Evolutionary conservation across 116 monocot species (phyloP), one percentile per base, ranked within the genome.

Genomic region (Iris pallida): DNA sequence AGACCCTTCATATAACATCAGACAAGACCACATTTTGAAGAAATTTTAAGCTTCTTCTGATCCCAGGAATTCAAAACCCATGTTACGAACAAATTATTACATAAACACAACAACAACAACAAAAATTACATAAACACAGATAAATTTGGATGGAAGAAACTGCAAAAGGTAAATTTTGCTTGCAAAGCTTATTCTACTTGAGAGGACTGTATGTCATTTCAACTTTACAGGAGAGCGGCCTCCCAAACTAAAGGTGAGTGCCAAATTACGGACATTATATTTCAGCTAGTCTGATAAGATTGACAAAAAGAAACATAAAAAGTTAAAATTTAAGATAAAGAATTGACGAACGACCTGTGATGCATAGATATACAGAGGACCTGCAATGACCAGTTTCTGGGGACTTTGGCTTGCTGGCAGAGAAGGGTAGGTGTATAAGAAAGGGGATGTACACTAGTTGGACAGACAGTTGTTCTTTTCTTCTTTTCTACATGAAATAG

Each of bases 401-500:
- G n/a, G 3, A 13, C 13, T 13, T 51, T 51, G n/a, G n/a, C 13
- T 51, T 9, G 13, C 13, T 51, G 49, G 11, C 7, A 7, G 7
- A 7, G 7, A 9, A 13, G 49, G 11, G 13, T 51, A 9, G 49
- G 11, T 51, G 49, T 51, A 51, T 51, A 51, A 51, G 49, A 13
- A 51, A 51, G 11, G 13, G 49, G 49, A 51, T 51, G 49, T 51
- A 51, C 15, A 51, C 1, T 14, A 55, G 16, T 6, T 55, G 11
- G 2, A 12, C 15, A n/a, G 55, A n/a, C 9, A 8, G 4, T 7
- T 9, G 1, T 40, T 13, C 30, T 59, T 52, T 68, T 53, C 80
- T 40, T 13, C 30, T 59, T 52, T 68, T 53, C 80, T 85, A 94
- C 90, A 90, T 90, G 60, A 90, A 90, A 66, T 90, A 94, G 74